phyloP scores from a whole-genome alignment of 345 rosid species.

The Populus deltoides region DNA sequence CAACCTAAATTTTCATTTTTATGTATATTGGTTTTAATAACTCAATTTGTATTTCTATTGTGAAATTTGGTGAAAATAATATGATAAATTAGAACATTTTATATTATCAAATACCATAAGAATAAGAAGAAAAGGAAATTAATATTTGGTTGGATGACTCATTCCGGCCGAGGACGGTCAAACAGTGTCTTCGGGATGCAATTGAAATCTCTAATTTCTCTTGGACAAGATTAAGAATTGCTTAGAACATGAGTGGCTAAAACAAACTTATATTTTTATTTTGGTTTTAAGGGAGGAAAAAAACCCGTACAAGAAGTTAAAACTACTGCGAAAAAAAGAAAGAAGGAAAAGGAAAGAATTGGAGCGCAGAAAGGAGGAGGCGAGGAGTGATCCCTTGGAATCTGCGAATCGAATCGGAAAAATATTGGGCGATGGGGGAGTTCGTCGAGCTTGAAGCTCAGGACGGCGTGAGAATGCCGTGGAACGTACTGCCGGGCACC shows the following conservation, averaged over 20 bases:
- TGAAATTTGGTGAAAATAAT: too few species aligned
- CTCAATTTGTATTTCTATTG: too few species aligned
- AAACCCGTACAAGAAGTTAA: neutral
- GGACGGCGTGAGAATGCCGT: slow-evolving; percentile 76
- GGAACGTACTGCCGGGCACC: slow-evolving; percentile 84
- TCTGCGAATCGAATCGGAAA: neutral
- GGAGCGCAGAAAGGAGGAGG: neutral
- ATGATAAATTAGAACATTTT: too few species aligned
- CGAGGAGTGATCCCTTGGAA: neutral
- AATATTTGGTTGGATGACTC: too few species aligned
- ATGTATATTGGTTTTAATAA: too few species aligned
- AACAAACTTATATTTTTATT: neutral
- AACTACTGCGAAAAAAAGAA: neutral
- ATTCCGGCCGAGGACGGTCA: too few species aligned
- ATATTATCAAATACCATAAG: too few species aligned
- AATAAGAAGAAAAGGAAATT: too few species aligned
- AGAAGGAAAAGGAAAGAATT: neutral
- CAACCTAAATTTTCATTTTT: too few species aligned
- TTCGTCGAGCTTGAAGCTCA: slow-evolving; percentile 66
- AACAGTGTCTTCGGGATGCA: too few species aligned
- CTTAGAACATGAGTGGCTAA: neutral
- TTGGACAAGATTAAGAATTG: neutral
- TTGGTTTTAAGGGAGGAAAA: too few species aligned
- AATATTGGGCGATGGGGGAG: slow-evolving; percentile 46
- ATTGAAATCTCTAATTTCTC: too few species aligned